Evolutionary conservation across 345 rosid genomes (phyloP), one percentile per base, ranked within the genome.

Genomic region (Dovyalis caffra): DNA sequence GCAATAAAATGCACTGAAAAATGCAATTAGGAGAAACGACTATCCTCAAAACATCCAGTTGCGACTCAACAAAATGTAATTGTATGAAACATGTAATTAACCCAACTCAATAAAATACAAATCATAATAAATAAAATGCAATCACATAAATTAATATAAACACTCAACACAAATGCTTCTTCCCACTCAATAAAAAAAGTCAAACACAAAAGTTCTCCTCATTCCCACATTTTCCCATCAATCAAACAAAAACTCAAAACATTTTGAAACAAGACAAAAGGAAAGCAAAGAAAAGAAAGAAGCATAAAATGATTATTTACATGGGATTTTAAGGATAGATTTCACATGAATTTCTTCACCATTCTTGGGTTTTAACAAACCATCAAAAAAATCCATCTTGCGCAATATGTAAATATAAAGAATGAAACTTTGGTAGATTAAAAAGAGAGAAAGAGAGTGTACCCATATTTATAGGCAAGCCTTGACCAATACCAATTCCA

Each of bases 401-500:
- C 64, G 65, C 38, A 65, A 33, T 45, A 57, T 18, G 70, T 16
- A 51, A 26, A 64, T 25, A 45, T 3, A 16, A 2, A 71, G 14
- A 64, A 29, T 25, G 29, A 4, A 18, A 60, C 29, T 31, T 4
- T 3, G 63, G 3, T 8, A 14, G 58, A 16, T 70, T 18, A 72
- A 34, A 65, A 38, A 3, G 18, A 5, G 11, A 18, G 38, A 38
- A 26, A 64, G 35, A 28, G n/a, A 37, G 25, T 6, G 33, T 89
- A 96, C 99, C 93, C 45, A 14, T 82, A 81, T 96, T 88, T 63
- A 90, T 75, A 45, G 97, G 98, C 3, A 87, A 80, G 12, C 97
- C 98, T 73, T 83, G 87, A 45, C 99, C 99, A 64, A 95, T 91
- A 71, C 97, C 99, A 79, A 90, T 77, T 38, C 98, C 99, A 45